Conservation (phyloP, 345 rosid genomes). For the Salix brachista region DNA sequence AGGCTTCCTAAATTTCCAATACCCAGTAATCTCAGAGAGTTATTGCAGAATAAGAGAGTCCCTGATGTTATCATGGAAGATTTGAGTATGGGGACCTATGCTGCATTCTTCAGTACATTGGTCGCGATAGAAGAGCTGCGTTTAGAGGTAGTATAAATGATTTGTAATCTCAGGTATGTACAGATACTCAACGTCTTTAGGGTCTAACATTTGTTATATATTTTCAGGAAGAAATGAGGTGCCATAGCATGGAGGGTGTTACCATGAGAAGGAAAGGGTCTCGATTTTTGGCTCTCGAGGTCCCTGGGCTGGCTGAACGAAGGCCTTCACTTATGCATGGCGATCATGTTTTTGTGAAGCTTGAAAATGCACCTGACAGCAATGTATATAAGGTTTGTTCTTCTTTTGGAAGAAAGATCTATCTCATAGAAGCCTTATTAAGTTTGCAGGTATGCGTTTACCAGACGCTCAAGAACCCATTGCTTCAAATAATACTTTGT, state of each 20-base stretch:
- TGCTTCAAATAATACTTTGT: no score
- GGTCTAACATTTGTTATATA: constrained; percentile 2
- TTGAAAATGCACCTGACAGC: constrained; percentile 15
- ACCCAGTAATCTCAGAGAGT: constrained; percentile 53
- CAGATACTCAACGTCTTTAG: neutral
- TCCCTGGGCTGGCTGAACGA: constrained; percentile 86
- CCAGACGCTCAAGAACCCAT: no score
- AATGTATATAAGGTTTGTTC: constrained; percentile 32
- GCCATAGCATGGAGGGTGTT: constrained; percentile 64
- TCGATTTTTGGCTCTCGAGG: constrained; percentile 53
- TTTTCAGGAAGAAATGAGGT: constrained; percentile 67
- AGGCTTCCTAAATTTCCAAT: constrained; percentile 61
- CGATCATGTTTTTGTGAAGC: constrained; percentile 52
- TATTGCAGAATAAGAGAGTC: constrained; percentile 50
- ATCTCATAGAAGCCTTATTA: neutral
- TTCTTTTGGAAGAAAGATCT: neutral
- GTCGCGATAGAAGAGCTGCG: constrained; percentile 71
- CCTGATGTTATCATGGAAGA: constrained; percentile 45
- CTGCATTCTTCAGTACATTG: constrained; percentile 48
- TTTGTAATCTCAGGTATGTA: neutral
- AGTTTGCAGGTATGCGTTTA: no score
- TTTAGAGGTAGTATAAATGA: constrained; percentile 49
- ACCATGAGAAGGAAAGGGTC: constrained; percentile 47
- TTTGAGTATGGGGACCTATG: constrained; percentile 46
- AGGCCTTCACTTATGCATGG: constrained; percentile 84